Evolutionary conservation across 2,329 filamentous ascomycete genomes (phyloP).

Genomic region (Cyclaneusma minus): DNA sequence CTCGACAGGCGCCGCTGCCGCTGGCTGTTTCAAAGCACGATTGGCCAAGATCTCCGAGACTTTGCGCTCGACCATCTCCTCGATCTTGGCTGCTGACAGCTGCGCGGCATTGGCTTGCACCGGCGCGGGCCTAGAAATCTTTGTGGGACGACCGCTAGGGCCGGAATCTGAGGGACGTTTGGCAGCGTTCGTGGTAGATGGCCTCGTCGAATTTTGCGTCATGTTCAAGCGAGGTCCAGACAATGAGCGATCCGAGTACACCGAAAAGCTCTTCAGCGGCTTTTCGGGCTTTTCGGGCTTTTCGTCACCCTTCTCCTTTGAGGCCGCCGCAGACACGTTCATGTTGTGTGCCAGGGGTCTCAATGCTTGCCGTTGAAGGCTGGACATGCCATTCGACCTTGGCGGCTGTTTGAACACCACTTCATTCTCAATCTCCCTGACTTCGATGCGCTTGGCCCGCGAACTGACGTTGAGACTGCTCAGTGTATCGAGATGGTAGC

Average conservation of each 20-base stretch:
- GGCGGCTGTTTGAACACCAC: constrained; percentile 70
- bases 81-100: constrained; percentile 60
- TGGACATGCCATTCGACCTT: constrained; percentile 27
- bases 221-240: constrained; percentile 16
- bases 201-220: constrained; percentile 15
- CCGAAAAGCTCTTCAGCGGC: constrained; percentile 70
- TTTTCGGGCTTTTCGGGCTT: too few species aligned
- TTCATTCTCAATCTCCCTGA: constrained; percentile 90
- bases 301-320: constrained; percentile 34
- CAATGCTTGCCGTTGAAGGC: constrained; percentile 55
- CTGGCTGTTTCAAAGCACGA: constrained; percentile 43
- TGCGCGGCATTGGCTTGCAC: constrained; percentile 25
- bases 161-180: constrained; percentile 17
- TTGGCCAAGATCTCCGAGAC: constrained; percentile 78
- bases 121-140: constrained; percentile 25
- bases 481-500: constrained; percentile 85
- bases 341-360: constrained; percentile 64
- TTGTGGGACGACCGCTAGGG: constrained; percentile 26
- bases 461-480: constrained; percentile 93
- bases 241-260: constrained; percentile 61
- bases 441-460: constrained; percentile 88
- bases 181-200: constrained; percentile 25
- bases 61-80: constrained; percentile 83
- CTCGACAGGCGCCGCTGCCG: constrained; percentile 21
- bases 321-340: constrained; percentile 39